Conservation (phyloP, 805 yeast genomes). For the Metschnikowia proteae region DNA sequence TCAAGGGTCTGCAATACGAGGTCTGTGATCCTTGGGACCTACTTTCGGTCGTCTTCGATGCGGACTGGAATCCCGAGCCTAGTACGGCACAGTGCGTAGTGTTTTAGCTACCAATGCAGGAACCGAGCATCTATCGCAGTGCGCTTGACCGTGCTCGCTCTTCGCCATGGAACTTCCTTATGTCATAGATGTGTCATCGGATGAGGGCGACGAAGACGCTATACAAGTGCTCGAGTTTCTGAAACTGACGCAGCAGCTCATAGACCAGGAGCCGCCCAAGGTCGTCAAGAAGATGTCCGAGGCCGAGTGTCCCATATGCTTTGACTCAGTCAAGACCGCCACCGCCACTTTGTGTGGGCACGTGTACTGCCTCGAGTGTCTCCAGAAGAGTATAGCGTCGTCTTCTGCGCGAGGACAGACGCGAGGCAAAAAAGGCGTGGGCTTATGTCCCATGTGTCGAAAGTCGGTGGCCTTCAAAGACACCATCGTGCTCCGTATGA, state of each 20-base stretch:
- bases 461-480: conserved; percentile 38
- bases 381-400: conserved; percentile 37
- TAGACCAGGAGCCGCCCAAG: conserved; percentile 23
- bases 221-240: conserved; percentile 37
- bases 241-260: conserved; percentile 32
- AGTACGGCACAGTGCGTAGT: too few species aligned
- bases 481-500: conserved; percentile 21
- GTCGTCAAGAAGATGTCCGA: conserved; percentile 31
- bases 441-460: conserved; percentile 43
- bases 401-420: conserved; percentile 43
- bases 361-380: conserved; percentile 40
- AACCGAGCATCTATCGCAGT: background rate
- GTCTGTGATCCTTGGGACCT: too few species aligned
- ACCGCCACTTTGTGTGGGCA: conserved; percentile 44
- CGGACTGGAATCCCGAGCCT: background rate
- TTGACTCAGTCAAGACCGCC: conserved; percentile 38
- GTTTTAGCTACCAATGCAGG: background rate
- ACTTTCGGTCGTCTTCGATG: background rate
- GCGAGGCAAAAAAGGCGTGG: conserved; percentile 34
- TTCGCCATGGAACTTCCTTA: conserved; percentile 11
- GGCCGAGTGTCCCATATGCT: conserved; percentile 43
- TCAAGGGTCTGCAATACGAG: too few species aligned
- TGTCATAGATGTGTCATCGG: conserved; percentile 16
- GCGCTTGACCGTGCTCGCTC: background rate
- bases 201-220: conserved; percentile 31